A percentile compares a stretch with the other conserved stretches of the same genome.
Conservation (phyloP, 495 filamentous ascomycete genomes). For the Trichocladium uniseriatum region DNA sequence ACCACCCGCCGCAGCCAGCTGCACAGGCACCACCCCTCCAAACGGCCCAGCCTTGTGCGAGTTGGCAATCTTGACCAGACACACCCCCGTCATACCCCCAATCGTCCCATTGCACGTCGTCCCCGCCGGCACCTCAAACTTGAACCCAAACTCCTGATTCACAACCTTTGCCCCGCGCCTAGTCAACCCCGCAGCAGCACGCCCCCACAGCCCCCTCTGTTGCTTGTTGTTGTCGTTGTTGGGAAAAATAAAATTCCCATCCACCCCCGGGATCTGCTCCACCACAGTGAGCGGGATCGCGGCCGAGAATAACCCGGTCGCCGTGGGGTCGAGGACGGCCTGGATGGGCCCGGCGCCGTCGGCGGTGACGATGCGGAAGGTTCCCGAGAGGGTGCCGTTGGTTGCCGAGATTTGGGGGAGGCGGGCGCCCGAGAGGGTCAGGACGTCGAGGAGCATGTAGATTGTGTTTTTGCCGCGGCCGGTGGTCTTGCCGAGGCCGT, state of each 20-base stretch:
- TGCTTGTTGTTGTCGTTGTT: slow-evolving; percentile 4
- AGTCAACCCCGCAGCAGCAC: slow-evolving; percentile 15
- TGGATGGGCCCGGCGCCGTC: slow-evolving; percentile 33
- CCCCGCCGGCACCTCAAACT: slow-evolving; percentile 25
- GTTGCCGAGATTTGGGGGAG: slow-evolving; percentile 27
- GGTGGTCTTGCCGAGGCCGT: slow-evolving; percentile 19
- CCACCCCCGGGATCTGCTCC: slow-evolving; percentile 20
- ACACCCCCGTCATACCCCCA: slow-evolving; percentile 24
- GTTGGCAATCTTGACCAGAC: slow-evolving; percentile 34
- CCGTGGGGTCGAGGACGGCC: slow-evolving; percentile 31
- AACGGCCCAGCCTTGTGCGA: slow-evolving; percentile 29
- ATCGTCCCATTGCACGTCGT: slow-evolving; percentile 28
- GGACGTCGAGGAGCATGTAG: slow-evolving; percentile 17
- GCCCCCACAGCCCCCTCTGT: slow-evolving; percentile 12
- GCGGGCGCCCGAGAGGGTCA: slow-evolving; percentile 26
- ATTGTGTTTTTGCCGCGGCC: slow-evolving; percentile 17
- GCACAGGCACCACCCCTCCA: slow-evolving; percentile 31
- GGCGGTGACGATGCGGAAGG: slow-evolving; percentile 32
- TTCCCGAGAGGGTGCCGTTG: slow-evolving; percentile 27
- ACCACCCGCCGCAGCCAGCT: slow-evolving; percentile 19
- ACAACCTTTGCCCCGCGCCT: slow-evolving; percentile 30
- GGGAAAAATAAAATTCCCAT: slow-evolving; percentile 27
- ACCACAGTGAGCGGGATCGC: slow-evolving; percentile 16
- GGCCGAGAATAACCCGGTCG: slow-evolving; percentile 24
- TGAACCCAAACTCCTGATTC: slow-evolving; percentile 28